Conservation (phyloP, 345 rosid genomes). For the Melaleuca quinquenervia region DNA sequence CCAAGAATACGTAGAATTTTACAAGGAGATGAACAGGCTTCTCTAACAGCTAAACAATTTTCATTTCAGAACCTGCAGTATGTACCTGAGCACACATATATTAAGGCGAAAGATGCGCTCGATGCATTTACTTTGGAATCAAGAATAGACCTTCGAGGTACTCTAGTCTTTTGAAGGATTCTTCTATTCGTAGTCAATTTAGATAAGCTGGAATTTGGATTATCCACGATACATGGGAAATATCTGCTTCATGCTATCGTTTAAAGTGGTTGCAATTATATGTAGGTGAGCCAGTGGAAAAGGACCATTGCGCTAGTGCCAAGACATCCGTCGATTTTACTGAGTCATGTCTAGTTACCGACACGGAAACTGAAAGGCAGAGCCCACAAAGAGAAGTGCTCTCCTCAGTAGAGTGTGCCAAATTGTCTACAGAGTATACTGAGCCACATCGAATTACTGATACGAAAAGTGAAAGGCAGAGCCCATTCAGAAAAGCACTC, state of each 20-base stretch:
- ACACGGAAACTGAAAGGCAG: constrained; percentile 4
- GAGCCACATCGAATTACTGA: constrained; percentile 12
- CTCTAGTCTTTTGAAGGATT: neutral
- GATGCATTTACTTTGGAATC: constrained; percentile 5
- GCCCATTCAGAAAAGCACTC: constrained; percentile 50
- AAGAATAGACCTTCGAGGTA: constrained; percentile 24
- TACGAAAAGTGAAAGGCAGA: constrained; percentile 7
- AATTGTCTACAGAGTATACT: neutral
- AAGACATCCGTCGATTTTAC: neutral
- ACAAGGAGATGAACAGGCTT: neutral
- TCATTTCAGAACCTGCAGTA: constrained; percentile 15
- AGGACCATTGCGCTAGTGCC: neutral
- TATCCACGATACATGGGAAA: neutral
- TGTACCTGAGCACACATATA: constrained; percentile 9
- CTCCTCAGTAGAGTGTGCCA: constrained; percentile 26
- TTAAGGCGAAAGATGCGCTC: constrained; percentile 1
- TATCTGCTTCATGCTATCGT: neutral
- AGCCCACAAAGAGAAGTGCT: constrained; percentile 52
- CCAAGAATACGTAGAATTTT: neutral
- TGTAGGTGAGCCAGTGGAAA: constrained; percentile 9
- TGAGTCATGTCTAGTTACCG: constrained; percentile 7
- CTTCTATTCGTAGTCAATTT: neutral
- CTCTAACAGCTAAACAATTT: neutral
- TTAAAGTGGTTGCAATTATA: neutral
- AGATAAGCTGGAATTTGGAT: neutral